Evolutionary conservation across 2,329 filamentous ascomycete genomes (phyloP), one percentile per base, ranked within the genome.

Genomic region (Calonectria honghensis): DNA sequence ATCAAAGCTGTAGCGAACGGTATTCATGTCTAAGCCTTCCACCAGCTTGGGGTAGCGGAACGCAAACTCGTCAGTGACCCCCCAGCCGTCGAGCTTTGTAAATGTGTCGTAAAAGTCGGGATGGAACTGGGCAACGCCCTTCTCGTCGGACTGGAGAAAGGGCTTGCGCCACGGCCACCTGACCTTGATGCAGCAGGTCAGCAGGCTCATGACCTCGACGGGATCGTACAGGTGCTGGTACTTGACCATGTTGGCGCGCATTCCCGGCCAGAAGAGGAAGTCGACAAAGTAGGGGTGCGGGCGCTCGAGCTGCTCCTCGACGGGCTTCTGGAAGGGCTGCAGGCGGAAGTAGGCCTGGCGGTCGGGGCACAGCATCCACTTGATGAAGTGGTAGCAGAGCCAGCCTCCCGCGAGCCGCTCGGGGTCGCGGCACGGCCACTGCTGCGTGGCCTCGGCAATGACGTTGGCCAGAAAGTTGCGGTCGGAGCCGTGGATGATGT

Each of bases 271-370:
- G 35, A 63, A 63, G n/a, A 63, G n/a, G 9, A 63, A 63, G 57
- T 63, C 57, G 35, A 63, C 57, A 63, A 63, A 63, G 57, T 63
- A 63, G 1, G 35, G 35, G 32, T 63, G 57, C 37, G 57, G 57
- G 24, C 24, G 57, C 10, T 24, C 16, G 2, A 63, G 24, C 27
- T 63, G 57, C 35, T 63, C 57, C 14, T 14, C 20, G 16, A 63
- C 57, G 14, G 57, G 57, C 57, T 41, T 63, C 24, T 63, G 57
- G 32, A 63, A 63, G 5, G n/a, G 1, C 24, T 20, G 57, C 13
- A 63, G 57, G 5, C 57, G 57, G 7, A 18, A 29, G 24, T 20
- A 41, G 35, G 37, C 24, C 57, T 63, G 24, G n/a, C 31, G 35
- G 35, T 29, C 16, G 3, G 57, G 57, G 35, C 24, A 39, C 57